phyloP scores from a whole-genome alignment of 768 basidiomycete species.

The Rhodotorula graminis region DNA sequence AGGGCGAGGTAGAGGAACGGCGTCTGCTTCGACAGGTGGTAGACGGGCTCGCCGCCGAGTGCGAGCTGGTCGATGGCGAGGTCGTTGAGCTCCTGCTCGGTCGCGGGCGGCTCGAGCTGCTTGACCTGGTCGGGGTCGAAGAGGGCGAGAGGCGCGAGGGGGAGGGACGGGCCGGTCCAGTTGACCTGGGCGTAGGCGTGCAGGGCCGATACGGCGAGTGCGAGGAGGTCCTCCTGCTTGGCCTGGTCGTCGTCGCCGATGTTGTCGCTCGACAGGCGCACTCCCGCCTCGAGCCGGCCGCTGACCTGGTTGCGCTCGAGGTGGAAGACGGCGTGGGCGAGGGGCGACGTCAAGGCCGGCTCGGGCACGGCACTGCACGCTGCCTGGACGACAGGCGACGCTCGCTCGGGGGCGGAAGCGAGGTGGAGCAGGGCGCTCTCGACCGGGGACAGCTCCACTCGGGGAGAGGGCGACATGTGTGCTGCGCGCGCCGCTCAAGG shows the following conservation, averaged over 20 bases:
- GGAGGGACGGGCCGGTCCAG: constrained; percentile 89
- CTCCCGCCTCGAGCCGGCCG: not conserved
- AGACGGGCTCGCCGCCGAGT: constrained; percentile 85
- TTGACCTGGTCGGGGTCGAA: constrained; percentile 22
- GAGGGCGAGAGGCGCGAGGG: constrained; percentile 52
- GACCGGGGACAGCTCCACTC: not conserved
- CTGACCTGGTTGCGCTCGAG: not conserved
- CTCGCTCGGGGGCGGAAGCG: not conserved
- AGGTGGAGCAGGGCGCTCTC: constrained; percentile 28
- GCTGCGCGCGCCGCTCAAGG: not conserved
- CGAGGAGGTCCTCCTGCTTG: constrained; percentile 47
- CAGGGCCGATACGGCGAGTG: constrained; percentile 69
- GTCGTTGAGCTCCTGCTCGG: constrained; percentile 52
- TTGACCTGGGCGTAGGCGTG: constrained; percentile 89
- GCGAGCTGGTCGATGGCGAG: constrained; percentile 72
- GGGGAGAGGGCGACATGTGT: not conserved
- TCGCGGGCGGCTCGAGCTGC: constrained; percentile 34
- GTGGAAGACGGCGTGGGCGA: constrained; percentile 13
- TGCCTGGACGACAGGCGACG: not conserved
- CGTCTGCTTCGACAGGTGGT: constrained; percentile 72
- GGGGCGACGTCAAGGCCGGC: constrained; percentile 2
- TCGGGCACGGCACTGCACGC: constrained; percentile 18
- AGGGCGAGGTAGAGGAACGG: constrained; percentile 70
- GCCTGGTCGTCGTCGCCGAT: not conserved
- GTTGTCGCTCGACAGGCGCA: not conserved